Base-by-base conservation (phyloP, 176 grass and related monocot genomes). In the Tuctoria greenei region DNA sequence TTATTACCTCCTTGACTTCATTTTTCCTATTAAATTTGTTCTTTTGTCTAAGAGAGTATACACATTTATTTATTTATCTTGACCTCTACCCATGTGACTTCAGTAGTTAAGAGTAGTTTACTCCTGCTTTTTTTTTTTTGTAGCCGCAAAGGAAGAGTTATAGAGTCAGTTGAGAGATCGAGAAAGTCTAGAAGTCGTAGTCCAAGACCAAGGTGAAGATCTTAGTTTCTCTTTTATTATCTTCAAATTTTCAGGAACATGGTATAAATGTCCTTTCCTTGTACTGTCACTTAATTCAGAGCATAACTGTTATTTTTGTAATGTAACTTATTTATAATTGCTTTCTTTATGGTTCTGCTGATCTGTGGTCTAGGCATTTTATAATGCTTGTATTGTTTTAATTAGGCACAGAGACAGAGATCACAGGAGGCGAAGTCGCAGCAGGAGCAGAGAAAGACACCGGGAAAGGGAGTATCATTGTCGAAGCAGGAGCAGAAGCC, bases 131-230 rank as follows among this genome's bases (percentile, higher is more conserved):
- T 42, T 56, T 84, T 40, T 20, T 74, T 44, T n/a, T 89, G 27
- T 78, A 97, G 95, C 61, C 88, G 73, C 2, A 93, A 92, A 79
- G 95, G 95, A 86, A 97, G 81, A 64, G 81, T 97, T 46, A 75
- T 70, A 73, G 95, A 97, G 82, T 82, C 7, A 5, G 57, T 79
- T n/a, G 80, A 81, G 57, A 87, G 39, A 81, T 76, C 86, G 72
- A 54, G 10, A 61, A 93, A 84, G 61, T 97, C 95, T 44, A 93
- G 95, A 86, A 97, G 95, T 67, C 84, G 52, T 50, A 97, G 94
- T 76, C 94, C 94, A 64, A 89, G 81, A 44, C 73, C 83, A 72
- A 91, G 94, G 94, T 93, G 60, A 85, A 76, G 55, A 56, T 13
- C 7, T 59, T 65, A 10, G 13, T 66, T 76, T 16, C 56, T 34